Percentiles rank a stretch among this genome's conserved stretches.
phyloP scores from a whole-genome alignment of 495 filamentous ascomycete genomes.

The Glarea lozoyensis region DNA sequence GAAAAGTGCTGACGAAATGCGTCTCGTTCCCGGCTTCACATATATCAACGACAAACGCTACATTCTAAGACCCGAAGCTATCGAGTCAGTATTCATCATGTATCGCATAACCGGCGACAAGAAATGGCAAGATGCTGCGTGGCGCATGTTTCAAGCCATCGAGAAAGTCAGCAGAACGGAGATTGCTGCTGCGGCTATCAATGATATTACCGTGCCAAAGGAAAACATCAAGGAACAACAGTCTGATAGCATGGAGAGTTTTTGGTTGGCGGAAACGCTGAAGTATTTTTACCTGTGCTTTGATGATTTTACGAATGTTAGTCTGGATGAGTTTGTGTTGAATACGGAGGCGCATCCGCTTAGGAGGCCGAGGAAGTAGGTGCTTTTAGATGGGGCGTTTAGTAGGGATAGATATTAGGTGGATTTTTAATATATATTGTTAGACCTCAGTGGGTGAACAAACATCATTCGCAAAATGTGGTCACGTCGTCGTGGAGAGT shows the following conservation, averaged over 20 bases:
- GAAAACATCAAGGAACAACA: constrained; percentile 15
- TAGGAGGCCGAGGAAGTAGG: constrained; percentile 29
- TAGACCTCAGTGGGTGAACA: too few species aligned
- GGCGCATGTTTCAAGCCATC: constrained; percentile 48
- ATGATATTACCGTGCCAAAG: constrained; percentile 33
- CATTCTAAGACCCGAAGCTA: constrained; percentile 57
- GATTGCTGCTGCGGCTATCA: constrained; percentile 35
- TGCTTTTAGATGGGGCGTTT: too few species aligned
- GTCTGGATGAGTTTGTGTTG: constrained; percentile 79
- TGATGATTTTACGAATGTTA: constrained; percentile 60
- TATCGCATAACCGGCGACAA: constrained; percentile 50
- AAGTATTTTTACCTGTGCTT: constrained; percentile 79
- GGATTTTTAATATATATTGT: too few species aligned
- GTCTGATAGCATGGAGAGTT: constrained; percentile 43
- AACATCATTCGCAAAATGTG: too few species aligned
- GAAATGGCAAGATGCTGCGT: constrained; percentile 48
- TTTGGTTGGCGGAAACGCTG: constrained; percentile 67
- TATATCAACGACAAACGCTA: constrained; percentile 53
- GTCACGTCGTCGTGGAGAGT: too few species aligned
- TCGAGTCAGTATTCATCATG: constrained; percentile 54
- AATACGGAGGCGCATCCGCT: constrained; percentile 54
- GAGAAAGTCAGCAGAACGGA: constrained; percentile 33
- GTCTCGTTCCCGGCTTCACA: constrained; percentile 51
- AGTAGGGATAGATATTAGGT: too few species aligned
- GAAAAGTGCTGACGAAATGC: constrained; percentile 32